phyloP scores from a whole-genome alignment of 2,329 filamentous ascomycete species.

The Didymella segeticola region DNA sequence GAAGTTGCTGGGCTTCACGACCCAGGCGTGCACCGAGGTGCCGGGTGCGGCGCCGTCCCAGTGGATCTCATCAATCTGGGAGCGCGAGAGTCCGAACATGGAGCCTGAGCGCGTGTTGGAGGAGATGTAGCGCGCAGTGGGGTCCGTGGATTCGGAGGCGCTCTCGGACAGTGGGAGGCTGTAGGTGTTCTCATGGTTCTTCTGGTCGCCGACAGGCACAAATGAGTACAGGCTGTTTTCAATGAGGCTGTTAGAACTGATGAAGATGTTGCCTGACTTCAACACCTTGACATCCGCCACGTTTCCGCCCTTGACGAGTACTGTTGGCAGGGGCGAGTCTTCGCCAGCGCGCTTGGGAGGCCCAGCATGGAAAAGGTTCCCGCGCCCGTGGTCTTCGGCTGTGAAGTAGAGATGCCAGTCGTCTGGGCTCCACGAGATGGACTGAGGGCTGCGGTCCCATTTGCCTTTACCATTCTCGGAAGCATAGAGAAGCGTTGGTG shows the following conservation, averaged over 20 bases:
- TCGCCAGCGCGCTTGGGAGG: conserved; percentile 20
- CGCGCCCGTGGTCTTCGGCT: conserved; percentile 72
- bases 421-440: conserved; percentile 59
- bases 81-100: conserved; percentile 68
- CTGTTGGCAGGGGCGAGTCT: conserved; percentile 27
- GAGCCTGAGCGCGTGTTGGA: conserved; percentile 71
- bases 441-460: conserved; percentile 63
- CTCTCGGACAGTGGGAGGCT: conserved; percentile 29
- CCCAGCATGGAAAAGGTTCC: conserved; percentile 61
- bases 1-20: conserved; percentile 70
- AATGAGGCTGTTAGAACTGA: conserved; percentile 71
- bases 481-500: conserved; percentile 56
- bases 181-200: conserved; percentile 22
- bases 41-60: conserved; percentile 66
- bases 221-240: conserved; percentile 76
- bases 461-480: conserved; percentile 67
- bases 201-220: conserved; percentile 48
- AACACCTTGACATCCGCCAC: conserved; percentile 60
- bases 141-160: conserved; percentile 34
- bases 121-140: conserved; percentile 56
- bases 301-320: conserved; percentile 44
- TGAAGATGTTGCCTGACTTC: conserved; percentile 61
- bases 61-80: conserved; percentile 73
- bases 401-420: conserved; percentile 71
- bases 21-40: conserved; percentile 73